Percentiles rank a stretch among this genome's conserved stretches.
phyloP scores from a whole-genome alignment of 2,329 filamentous ascomycete species.

The Parastagonospora nodorum region DNA sequence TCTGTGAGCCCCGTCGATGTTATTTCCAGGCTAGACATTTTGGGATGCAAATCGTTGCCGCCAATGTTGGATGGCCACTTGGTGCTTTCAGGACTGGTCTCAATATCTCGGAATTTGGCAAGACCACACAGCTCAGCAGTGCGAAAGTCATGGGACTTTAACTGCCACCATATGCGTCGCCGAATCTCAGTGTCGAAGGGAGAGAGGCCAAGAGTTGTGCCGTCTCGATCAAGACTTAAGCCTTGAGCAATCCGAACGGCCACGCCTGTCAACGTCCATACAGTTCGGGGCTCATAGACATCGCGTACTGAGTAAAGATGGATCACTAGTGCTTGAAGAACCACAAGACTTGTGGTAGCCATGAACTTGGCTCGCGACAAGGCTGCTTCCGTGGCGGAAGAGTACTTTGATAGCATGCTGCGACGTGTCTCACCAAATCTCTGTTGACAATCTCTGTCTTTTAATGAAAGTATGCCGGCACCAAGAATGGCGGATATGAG shows the following conservation, averaged over 20 bases:
- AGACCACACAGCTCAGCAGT: constrained; percentile 58
- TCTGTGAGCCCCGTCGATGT: not conserved
- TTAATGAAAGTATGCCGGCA: constrained; percentile 52
- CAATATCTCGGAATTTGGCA: constrained; percentile 36
- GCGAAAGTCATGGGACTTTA: constrained; percentile 61
- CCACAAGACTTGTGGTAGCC: constrained; percentile 61
- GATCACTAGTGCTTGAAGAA: constrained; percentile 63
- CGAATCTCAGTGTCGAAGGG: constrained; percentile 63
- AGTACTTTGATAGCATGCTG: constrained; percentile 56
- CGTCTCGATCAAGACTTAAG: constrained; percentile 64
- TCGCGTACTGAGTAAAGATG: constrained; percentile 62
- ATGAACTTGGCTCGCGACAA: constrained; percentile 34
- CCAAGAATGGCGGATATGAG: constrained; percentile 26
- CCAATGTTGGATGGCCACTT: constrained; percentile 56
- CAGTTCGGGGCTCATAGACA: constrained; percentile 53
- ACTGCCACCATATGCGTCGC: constrained; percentile 63
- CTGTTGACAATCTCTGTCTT: constrained; percentile 57
- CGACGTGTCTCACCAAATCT: constrained; percentile 62
- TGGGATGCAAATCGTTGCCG: constrained; percentile 50
- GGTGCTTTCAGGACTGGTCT: constrained; percentile 52
- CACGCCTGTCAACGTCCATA: constrained; percentile 67
- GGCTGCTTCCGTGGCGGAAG: constrained; percentile 5
- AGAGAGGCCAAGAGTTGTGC: constrained; percentile 54
- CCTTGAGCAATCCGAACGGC: constrained; percentile 62
- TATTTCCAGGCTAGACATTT: constrained; percentile 39